Conservation (phyloP, 495 filamentous ascomycete genomes). For the Podospora pseudoanserina region DNA sequence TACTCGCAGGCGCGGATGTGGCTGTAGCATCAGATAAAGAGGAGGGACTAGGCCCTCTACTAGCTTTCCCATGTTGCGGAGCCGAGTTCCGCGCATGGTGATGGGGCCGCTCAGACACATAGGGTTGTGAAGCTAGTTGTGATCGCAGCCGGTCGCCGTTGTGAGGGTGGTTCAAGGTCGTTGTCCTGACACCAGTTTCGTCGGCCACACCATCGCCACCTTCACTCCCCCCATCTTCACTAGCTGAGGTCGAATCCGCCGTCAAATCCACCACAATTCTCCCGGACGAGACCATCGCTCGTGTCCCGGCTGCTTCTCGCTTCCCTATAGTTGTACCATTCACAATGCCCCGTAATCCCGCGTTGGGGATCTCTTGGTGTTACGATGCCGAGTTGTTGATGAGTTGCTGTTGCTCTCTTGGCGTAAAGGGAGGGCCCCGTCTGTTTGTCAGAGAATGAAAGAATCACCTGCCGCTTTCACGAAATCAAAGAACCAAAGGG, state of each 20-base stretch:
- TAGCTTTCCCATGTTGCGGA: not conserved
- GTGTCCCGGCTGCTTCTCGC: not conserved
- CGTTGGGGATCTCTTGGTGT: not conserved
- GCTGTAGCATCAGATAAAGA: not conserved
- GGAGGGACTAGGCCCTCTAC: not conserved
- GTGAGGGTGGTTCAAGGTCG: not conserved
- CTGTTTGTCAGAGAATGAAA: not conserved
- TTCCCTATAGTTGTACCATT: constrained; percentile 4
- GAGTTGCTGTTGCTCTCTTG: not conserved
- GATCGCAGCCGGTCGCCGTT: not conserved
- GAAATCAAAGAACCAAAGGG: not conserved
- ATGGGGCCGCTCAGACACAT: constrained; percentile 1
- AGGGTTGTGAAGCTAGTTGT: not conserved
- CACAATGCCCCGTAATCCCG: not conserved
- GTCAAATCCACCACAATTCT: constrained; percentile 7
- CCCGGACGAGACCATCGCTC: not conserved
- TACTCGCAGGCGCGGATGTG: not conserved
- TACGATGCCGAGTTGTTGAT: not conserved
- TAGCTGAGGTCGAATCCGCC: not conserved
- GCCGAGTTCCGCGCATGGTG: not conserved
- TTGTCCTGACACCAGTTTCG: not conserved
- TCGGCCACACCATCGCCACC: not conserved
- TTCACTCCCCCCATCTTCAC: not conserved
- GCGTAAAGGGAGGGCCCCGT: not conserved
- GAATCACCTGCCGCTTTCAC: not conserved